A percentile compares a stretch with the other conserved stretches of the same genome.
Conservation (phyloP, 176 grass and related monocot species). For the Ananas comosus region DNA sequence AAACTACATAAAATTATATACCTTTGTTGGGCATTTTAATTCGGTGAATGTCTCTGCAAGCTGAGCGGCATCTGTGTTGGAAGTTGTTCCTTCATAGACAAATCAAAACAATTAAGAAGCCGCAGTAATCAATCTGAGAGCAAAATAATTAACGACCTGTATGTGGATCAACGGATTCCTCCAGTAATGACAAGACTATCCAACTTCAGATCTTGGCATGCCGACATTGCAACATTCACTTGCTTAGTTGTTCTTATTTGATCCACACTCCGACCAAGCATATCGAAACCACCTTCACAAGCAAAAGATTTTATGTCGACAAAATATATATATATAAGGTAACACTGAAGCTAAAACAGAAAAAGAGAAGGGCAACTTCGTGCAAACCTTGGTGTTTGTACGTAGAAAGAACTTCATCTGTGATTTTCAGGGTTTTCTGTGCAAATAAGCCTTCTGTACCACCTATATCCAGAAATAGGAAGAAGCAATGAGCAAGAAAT, state of each 20-base stretch:
- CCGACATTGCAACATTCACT: conserved; percentile 67
- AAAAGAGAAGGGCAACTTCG: not conserved
- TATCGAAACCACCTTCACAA: conserved; percentile 83
- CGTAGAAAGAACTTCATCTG: conserved; percentile 63
- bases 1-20: not conserved
- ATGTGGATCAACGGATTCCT: conserved; percentile 35
- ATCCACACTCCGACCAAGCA: conserved; percentile 84
- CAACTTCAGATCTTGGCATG: conserved; percentile 57
- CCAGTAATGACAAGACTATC: conserved; percentile 89
- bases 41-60: conserved; percentile 27
- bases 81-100: conserved; percentile 19
- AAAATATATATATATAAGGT: not conserved
- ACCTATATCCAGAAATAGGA: conserved; percentile 39
- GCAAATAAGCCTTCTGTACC: conserved; percentile 85
- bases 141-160: not conserved
- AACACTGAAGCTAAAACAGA: conserved; percentile 9
- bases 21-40: conserved; percentile 21
- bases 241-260: conserved; percentile 82
- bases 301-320: not conserved
- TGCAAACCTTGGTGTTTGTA: conserved; percentile 89
- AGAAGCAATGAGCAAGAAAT: not conserved
- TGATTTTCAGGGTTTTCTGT: conserved; percentile 73
- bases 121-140: not conserved
- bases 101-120: conserved; percentile 2
- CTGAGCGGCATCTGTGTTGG: conserved; percentile 24